Percentiles rank a stretch among this genome's conserved stretches.
Conservation (phyloP, 495 filamentous ascomycete species). For the Hyaloscypha variabilis region DNA sequence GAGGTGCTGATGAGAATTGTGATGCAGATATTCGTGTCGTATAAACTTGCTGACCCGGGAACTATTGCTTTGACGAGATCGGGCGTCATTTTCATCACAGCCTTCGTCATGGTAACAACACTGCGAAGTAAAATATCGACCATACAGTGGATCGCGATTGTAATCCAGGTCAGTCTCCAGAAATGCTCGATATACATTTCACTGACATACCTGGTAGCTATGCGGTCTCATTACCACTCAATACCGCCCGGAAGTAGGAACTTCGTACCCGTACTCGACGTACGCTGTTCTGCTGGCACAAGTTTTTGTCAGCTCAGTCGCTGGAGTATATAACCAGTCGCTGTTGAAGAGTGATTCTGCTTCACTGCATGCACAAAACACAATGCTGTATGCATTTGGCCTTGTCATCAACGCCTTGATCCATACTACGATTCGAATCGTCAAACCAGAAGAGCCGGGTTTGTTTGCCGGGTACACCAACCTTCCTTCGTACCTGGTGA, state of each 20-base stretch:
- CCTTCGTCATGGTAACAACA: slow-evolving; percentile 26
- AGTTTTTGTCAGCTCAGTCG: slow-evolving; percentile 21
- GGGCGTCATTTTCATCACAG: slow-evolving; percentile 30
- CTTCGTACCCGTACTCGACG: slow-evolving; percentile 24
- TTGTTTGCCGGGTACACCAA: slow-evolving; percentile 32
- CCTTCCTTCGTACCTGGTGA: slow-evolving; percentile 31
- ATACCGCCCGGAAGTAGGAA: slow-evolving; percentile 23
- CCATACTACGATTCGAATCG: slow-evolving; percentile 28
- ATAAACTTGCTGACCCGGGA: slow-evolving; percentile 29
- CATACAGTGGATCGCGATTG: slow-evolving; percentile 31
- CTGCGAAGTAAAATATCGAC: slow-evolving; percentile 22
- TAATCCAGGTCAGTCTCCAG: slow-evolving; percentile 15
- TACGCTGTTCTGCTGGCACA: slow-evolving; percentile 29
- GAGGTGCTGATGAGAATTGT: not conserved
- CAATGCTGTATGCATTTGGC: slow-evolving; percentile 31
- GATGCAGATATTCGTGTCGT: slow-evolving; percentile 24
- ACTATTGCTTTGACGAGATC: slow-evolving; percentile 31
- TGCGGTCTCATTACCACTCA: slow-evolving; percentile 24
- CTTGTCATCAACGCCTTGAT: slow-evolving; percentile 28
- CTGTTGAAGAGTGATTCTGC: slow-evolving; percentile 29
- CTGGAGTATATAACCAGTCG: slow-evolving; percentile 35
- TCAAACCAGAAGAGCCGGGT: slow-evolving; percentile 31
- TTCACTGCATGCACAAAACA: slow-evolving; percentile 33
- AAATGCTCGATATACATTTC: no score
- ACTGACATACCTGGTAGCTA: slow-evolving; percentile 7